Base-by-base conservation (phyloP, 1,139 yeast genomes). In the Kurtzmaniella quercitrusa region DNA sequence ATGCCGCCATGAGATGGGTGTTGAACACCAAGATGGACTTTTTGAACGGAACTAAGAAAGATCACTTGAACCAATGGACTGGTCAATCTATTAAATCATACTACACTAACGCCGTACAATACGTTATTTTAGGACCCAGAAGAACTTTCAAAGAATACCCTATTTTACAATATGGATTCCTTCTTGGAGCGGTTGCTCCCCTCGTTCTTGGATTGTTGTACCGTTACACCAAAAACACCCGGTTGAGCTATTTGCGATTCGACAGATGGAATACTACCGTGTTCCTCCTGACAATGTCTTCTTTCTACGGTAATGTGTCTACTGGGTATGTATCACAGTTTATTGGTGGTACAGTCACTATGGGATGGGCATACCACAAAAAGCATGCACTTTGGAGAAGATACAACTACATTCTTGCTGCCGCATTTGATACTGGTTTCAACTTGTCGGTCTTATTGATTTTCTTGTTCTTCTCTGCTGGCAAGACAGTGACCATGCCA, bases 11-110 rank as follows among this genome's bases (percentile, higher is more conserved):
- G 38, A 59, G 67, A 42, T 75, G 79, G 79, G 75, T 74, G 12
- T 50, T 75, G 34, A 48, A 50, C 2, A 57, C 69, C 21, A 75
- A 75, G 48, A 48, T 62, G 41, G 70, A 63, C 3, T 75, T 54
- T 45, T 55, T 75, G 37, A 55, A 55, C n/a, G 79, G 79, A 1
- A 49, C 55, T 1, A 53, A 56, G 37, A 54, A 47, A 1, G 80
- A 75, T 49, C 77, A 78, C 0, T 55, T 74, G 23, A 74, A 73
- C 49, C 80, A 75, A 53, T 76, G 80, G 80, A 74, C 79, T 1
- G 79, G 77, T 3, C 79, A 75, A 48, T 51, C 60, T 6, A 62
- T 75, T 25, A 60, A 65, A 31, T 57, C 63, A 14, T 65, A 63
- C 46, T 73, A 74, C 50, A 70, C 77, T 12, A 73, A 74, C 51